Evolutionary conservation across 1,139 yeast species (phyloP), one percentile per base, ranked within the genome.

Genomic region (Kazachstania sp.): DNA sequence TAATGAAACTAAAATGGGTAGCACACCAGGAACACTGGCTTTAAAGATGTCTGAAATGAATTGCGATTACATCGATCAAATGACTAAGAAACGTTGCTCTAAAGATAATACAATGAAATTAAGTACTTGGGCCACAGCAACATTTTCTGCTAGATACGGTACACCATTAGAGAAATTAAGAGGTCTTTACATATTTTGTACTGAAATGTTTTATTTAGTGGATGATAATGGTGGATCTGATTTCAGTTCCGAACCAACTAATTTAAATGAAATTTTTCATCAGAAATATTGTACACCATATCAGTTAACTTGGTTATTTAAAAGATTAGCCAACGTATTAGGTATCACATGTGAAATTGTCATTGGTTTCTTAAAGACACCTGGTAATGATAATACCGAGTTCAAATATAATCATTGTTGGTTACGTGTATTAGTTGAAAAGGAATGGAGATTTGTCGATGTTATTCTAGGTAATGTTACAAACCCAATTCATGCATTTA

Each of bases 381-480:
- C 95, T 4, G 79, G 79, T 54, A 79, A 79, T 23, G 65, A 65
- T 43, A 63, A 64, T 35, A 56, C 61, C 20, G 69, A 65, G 66
- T 77, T 81, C 47, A 78, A 79, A 35, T 71, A 81, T 39, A 87
- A 88, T 59, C 98, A 92, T 65, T 80, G 86, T 51, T 92, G 98
- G 98, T 73, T 88, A 48, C 79, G 95, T 1, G 80, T 88, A 1
- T 64, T 83, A 26, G 68, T 88, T 16, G 83, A 86, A 51, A 81
- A 81, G 19, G 86, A 83, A 57, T 88, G 92, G 78, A 71, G 90
- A 50, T 74, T 92, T 54, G 68, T 90, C 52, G 98, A 92, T 57
- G 79, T 78, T 7, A 70, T 79, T 6, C 57, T 81, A 36, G 87
- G 86, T 1, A 80, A 79, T 54, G 66, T 72, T 1, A 63, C 81